Evolutionary conservation across 202 grass and related monocot genomes (phyloP).

Genomic region (Setaria italica): DNA sequence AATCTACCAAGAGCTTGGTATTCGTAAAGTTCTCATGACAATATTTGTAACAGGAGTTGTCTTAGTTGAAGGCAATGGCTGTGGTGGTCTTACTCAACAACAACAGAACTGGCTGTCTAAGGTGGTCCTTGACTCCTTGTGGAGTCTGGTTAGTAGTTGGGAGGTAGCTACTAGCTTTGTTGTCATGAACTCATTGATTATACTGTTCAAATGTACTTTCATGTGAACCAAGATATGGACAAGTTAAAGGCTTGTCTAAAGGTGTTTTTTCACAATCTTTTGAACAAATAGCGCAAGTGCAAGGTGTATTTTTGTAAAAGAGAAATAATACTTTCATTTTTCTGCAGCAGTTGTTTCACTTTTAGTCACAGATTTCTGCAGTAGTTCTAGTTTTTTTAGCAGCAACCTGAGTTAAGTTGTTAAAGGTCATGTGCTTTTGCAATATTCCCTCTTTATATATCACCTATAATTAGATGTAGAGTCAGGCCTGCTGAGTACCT

Average conservation of each 20-base stretch:
- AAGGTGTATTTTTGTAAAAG: background rate
- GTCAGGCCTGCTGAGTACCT: conserved; percentile 8
- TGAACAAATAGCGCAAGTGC: background rate
- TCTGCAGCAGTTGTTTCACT: background rate
- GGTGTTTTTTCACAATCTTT: background rate
- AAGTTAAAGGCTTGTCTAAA: background rate
- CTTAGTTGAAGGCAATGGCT: background rate
- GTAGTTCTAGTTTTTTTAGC: background rate
- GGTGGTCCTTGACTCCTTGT: background rate
- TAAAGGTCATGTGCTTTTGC: background rate
- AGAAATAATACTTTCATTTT: background rate
- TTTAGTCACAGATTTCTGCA: background rate
- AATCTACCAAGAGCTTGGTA: too few species aligned
- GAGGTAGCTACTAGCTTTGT: background rate
- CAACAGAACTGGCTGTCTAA: background rate
- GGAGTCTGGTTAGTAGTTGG: background rate
- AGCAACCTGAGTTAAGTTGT: conserved; percentile 16
- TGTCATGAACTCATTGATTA: background rate
- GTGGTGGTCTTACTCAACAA: background rate
- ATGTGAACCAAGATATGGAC: background rate
- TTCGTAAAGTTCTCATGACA: too few species aligned
- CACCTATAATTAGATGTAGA: background rate
- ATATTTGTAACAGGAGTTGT: background rate
- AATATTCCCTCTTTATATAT: conserved; percentile 29
- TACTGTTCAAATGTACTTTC: background rate